Percentiles rank a stretch among this genome's conserved stretches.
phyloP scores from a whole-genome alignment of 2,329 filamentous ascomycete species.

The Penicillium capsulatum region DNA sequence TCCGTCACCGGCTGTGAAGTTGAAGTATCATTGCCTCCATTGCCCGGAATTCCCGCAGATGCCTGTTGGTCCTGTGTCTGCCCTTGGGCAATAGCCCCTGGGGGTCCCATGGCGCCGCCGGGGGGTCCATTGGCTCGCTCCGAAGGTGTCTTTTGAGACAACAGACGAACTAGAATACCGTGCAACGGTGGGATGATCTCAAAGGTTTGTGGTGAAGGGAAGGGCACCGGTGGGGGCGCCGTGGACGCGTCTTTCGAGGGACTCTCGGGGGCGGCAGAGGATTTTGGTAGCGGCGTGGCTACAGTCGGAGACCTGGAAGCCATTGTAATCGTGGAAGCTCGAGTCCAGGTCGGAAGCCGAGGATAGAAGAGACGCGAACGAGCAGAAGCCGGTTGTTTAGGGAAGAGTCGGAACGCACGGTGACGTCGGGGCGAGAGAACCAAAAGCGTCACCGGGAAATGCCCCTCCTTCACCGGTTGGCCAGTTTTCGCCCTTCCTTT shows the following conservation, averaged over 20 bases:
- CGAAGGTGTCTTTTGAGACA: conserved; percentile 46
- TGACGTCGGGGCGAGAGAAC: conserved; percentile 34
- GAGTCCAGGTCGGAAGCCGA: conserved; percentile 10
- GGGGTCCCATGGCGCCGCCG: conserved; percentile 25
- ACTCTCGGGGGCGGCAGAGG: conserved; percentile 33
- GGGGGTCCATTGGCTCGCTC: conserved; percentile 24
- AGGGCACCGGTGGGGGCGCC: conserved; percentile 50
- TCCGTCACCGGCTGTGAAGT: conserved; percentile 26
- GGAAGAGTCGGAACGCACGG: conserved; percentile 34
- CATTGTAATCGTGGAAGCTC: conserved; percentile 25
- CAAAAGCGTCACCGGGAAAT: conserved; percentile 35
- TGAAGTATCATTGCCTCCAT: conserved; percentile 24
- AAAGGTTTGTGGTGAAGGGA: conserved; percentile 75
- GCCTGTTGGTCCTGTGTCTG: conserved; percentile 26
- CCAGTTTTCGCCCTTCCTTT: conserved; percentile 15
- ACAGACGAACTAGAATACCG: conserved; percentile 69
- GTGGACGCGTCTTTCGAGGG: conserved; percentile 29
- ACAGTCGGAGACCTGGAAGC: conserved; percentile 33
- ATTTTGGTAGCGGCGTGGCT: conserved; percentile 43
- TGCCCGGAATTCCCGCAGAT: conserved; percentile 21
- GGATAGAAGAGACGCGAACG: conserved; percentile 16
- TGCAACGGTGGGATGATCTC: conserved; percentile 81
- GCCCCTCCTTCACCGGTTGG: conserved; percentile 32
- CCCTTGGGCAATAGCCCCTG: conserved; percentile 21
- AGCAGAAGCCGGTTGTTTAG: conserved; percentile 25